Evolutionary conservation across 2,329 filamentous ascomycete genomes (phyloP).

Genomic region (Aspergillus fijiensis): DNA sequence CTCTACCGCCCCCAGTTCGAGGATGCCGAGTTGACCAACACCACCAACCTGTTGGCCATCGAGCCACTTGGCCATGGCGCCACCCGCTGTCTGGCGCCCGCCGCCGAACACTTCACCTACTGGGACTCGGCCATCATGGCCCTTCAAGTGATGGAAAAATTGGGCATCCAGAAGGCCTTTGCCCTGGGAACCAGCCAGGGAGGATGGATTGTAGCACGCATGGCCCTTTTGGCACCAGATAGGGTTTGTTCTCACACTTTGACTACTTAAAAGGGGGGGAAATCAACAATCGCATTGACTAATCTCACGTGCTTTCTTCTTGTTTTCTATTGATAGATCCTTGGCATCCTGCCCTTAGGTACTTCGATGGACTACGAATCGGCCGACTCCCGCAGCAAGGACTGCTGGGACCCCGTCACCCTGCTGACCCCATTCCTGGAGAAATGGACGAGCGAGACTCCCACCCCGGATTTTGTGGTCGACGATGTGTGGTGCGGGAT

Average conservation of each 20-base stretch:
- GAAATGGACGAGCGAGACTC: conserved; percentile 39
- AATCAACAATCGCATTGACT: not conserved
- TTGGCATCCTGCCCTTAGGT: conserved; percentile 53
- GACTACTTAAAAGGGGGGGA: not conserved
- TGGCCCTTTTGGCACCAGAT: conserved; percentile 54
- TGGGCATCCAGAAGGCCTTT: conserved; percentile 48
- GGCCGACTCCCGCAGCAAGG: conserved; percentile 41
- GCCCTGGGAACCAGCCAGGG: conserved; percentile 55
- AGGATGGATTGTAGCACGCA: conserved; percentile 53
- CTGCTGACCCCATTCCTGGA: conserved; percentile 38
- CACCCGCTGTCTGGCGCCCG: conserved; percentile 38
- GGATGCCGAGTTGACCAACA: conserved; percentile 34
- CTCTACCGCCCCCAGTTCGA: conserved; percentile 45
- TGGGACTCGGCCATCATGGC: conserved; percentile 58
- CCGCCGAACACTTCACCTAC: conserved; percentile 52
- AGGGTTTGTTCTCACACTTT: conserved; percentile 34
- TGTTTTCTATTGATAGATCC: conserved; percentile 38
- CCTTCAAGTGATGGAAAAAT: conserved; percentile 54
- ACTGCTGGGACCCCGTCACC: conserved; percentile 50
- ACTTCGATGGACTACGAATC: conserved; percentile 55
- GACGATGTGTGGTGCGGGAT: conserved; percentile 46
- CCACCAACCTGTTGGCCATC: conserved; percentile 54
- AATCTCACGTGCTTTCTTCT: not conserved
- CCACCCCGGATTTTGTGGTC: conserved; percentile 46
- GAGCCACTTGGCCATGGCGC: conserved; percentile 55